These are phyloP conservation scores for Fusarium praegraminearum DNA, from an alignment of 2,329 filamentous ascomycete genomes.

Conservation along the genomic window DNA sequence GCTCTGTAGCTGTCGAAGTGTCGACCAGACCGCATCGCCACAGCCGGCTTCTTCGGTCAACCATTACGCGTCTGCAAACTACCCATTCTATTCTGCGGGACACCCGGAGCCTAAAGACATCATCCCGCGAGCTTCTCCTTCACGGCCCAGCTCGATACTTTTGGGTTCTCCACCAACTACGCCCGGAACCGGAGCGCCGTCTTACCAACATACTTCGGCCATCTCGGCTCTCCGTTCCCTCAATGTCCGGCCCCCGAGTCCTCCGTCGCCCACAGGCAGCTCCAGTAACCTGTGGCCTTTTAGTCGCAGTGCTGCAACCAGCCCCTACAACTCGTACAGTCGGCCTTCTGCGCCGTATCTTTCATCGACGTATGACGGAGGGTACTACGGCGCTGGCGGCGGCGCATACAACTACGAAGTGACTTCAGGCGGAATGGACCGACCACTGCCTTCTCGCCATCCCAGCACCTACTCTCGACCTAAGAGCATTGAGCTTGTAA, in stretches of 20 bases:
- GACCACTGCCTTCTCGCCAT: slow-evolving; percentile 68
- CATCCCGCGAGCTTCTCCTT: slow-evolving; percentile 72
- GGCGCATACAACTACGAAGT: slow-evolving; percentile 56
- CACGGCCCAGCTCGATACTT: slow-evolving; percentile 67
- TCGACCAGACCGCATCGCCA: slow-evolving; percentile 60
- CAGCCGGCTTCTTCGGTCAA: slow-evolving; percentile 47
- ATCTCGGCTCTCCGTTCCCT: slow-evolving; percentile 68
- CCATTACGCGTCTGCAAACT: slow-evolving; percentile 53
- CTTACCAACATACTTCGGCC: slow-evolving; percentile 61
- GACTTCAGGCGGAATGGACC: slow-evolving; percentile 57
- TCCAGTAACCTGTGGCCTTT: slow-evolving; percentile 66
- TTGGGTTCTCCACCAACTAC: slow-evolving; percentile 66
- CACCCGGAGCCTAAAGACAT: slow-evolving; percentile 70
- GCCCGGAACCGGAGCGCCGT: slow-evolving; percentile 51
- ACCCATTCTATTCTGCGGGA: slow-evolving; percentile 60
- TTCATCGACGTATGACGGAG: slow-evolving; percentile 66
- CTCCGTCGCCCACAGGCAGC: slow-evolving; percentile 64
- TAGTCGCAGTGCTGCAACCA: slow-evolving; percentile 62
- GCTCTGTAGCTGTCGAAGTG: slow-evolving; percentile 62
- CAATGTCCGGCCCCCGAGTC: slow-evolving; percentile 66
- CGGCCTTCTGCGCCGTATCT: slow-evolving; percentile 58
- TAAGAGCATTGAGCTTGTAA: slow-evolving; percentile 73
- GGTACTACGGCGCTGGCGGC: slow-evolving; percentile 49
- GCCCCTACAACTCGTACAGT: slow-evolving; percentile 65
- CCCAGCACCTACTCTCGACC: slow-evolving; percentile 67